Conservation (phyloP, 2,329 filamentous ascomycete genomes). For the Fusarium sp. region DNA sequence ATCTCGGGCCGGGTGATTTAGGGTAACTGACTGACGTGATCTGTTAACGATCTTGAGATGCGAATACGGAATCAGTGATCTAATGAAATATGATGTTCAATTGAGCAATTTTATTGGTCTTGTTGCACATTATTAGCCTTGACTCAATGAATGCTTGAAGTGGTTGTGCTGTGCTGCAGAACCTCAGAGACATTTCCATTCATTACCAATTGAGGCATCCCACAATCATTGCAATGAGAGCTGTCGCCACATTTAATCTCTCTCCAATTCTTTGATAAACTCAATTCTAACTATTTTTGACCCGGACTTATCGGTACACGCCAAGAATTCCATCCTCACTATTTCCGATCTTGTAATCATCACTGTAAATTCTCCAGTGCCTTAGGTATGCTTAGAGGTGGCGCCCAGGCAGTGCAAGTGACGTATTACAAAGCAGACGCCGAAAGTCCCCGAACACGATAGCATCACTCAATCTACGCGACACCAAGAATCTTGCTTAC, state of each 20-base stretch:
- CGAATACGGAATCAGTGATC: neutral
- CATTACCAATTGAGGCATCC: neutral
- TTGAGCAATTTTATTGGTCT: neutral
- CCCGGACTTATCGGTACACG: slow-evolving; percentile 14
- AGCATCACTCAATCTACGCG: slow-evolving; percentile 13
- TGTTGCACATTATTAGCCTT: neutral
- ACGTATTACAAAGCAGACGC: slow-evolving; percentile 58
- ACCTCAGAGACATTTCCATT: neutral
- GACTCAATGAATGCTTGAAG: too few species aligned
- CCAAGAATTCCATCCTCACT: neutral
- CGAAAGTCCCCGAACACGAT: slow-evolving; percentile 45
- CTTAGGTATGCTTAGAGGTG: neutral
- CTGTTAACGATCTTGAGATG: accelerated
- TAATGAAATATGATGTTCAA: neutral
- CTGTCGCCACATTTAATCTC: neutral
- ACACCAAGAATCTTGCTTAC: slow-evolving; percentile 7
- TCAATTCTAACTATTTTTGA: neutral
- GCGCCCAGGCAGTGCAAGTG: slow-evolving; percentile 44
- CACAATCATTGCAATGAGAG: neutral
- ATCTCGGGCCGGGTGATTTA: neutral
- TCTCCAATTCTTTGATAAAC: neutral
- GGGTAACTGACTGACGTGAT: neutral
- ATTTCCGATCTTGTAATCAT: slow-evolving; percentile 12
- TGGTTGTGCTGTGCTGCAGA: neutral
- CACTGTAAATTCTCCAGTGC: neutral